Conservation (phyloP, 2,329 filamentous ascomycete species). For the Conoideocrella luteorostrata region DNA sequence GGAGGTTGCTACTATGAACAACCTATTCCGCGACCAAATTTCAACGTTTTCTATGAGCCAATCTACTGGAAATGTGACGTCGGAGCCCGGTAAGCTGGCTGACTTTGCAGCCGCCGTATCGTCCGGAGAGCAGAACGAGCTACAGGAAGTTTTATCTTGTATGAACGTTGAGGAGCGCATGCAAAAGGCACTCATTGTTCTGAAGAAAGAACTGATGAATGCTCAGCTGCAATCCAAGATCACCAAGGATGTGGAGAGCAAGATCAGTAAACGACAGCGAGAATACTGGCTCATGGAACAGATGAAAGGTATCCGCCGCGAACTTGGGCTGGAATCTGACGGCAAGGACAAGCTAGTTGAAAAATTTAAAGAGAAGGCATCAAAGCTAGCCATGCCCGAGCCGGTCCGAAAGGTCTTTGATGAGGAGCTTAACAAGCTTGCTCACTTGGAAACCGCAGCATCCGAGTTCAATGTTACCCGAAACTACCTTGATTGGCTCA, state of each 20-base stretch:
- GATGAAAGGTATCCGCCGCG: conserved; percentile 96
- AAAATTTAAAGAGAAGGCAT: conserved; percentile 92
- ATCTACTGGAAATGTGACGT: conserved; percentile 87
- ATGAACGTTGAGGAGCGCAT: conserved; percentile 89
- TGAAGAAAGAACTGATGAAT: conserved; percentile 99
- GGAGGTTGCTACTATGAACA: conserved; percentile 89
- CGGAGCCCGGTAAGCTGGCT: conserved; percentile 89
- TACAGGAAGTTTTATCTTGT: conserved; percentile 84
- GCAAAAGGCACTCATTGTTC: conserved; percentile 81
- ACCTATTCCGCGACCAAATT: conserved; percentile 92
- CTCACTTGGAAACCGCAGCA: conserved; percentile 87
- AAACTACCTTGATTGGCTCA: conserved; percentile 98
- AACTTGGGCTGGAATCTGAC: conserved; percentile 93
- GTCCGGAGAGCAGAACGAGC: conserved; percentile 83
- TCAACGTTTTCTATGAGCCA: conserved; percentile 96
- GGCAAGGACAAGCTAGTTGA: conserved; percentile 98
- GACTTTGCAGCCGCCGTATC: conserved; percentile 97
- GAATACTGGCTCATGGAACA: conserved; percentile 99
- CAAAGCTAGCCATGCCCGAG: conserved; percentile 93
- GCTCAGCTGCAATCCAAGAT: conserved; percentile 96
- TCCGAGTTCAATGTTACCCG: conserved; percentile 98
- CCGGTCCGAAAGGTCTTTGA: conserved; percentile 96
- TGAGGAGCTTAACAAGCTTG: conserved; percentile 94
- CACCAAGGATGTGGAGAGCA: conserved; percentile 92
- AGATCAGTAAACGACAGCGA: conserved; percentile 93